These are phyloP conservation scores for Yamadazyma jaroonii DNA, from an alignment of 1,139 yeast genomes.

Conservation along the genomic window DNA sequence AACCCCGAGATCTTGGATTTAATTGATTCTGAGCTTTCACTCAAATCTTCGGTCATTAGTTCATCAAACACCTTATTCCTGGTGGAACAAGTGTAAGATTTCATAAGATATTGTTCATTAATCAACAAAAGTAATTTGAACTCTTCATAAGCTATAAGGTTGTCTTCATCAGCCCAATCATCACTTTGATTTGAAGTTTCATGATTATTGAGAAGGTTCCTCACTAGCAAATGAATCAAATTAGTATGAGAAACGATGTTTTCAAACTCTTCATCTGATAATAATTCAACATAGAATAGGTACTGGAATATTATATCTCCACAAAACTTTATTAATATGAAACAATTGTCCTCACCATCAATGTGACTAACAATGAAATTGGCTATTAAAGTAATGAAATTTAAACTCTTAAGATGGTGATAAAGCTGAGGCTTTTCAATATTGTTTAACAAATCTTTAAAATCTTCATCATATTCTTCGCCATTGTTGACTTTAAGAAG, in stretches of 20 bases:
- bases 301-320: slow-evolving; percentile 46
- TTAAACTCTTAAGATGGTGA: slow-evolving; percentile 34
- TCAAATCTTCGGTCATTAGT: slow-evolving; percentile 22
- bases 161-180: slow-evolving; percentile 55
- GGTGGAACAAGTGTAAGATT: slow-evolving; percentile 35
- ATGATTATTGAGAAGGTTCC: slow-evolving; percentile 51
- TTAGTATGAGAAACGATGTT: slow-evolving; percentile 25
- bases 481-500: slow-evolving; percentile 34
- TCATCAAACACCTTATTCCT: slow-evolving; percentile 51
- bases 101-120: slow-evolving; percentile 84
- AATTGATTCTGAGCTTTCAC: slow-evolving; percentile 16
- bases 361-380: slow-evolving; percentile 33
- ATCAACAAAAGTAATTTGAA: slow-evolving; percentile 72
- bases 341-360: slow-evolving; percentile 22
- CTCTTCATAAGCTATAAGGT: slow-evolving; percentile 63
- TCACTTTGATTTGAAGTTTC: slow-evolving; percentile 36
- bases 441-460: slow-evolving; percentile 11
- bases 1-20: slow-evolving; percentile 32
- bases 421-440: slow-evolving; percentile 23
- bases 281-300: slow-evolving; percentile 33
- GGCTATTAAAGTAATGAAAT: slow-evolving; percentile 46
- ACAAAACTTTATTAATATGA: slow-evolving; percentile 35
- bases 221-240: slow-evolving; percentile 41
- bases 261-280: slow-evolving; percentile 34
- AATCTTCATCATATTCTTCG: slow-evolving; percentile 12